Evolutionary conservation across 306 rosid species (phyloP), one percentile per base, ranked within the genome.

Genomic region (Lathyrus oleraceus): DNA sequence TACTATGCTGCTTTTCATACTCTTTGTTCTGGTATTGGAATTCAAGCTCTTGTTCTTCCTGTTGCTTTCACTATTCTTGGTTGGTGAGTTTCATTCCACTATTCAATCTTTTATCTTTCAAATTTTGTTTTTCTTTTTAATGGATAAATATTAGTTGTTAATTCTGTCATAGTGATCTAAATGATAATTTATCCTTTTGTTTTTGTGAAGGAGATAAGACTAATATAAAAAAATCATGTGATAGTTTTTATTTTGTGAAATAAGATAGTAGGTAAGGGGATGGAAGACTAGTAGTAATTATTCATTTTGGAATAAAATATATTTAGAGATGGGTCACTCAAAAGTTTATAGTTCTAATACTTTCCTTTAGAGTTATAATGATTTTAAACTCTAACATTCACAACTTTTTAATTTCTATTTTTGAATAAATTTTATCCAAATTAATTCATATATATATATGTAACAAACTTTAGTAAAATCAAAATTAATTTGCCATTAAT

Each of bases 21-120:
- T 44, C 83, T 87, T 15, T 85, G 81, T 11, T 87, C 93, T 49
- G 93, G 93, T 1, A 79, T 87, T 74, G 93, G 93, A 3, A 27
- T 80, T 72, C 93, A 87, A 58, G 85, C 93, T 47, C 90, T 87
- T 74, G 77, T 85, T 69, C 93, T 87, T 39, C 90, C 90, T 27
- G 72, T 85, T 5, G 89, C 90, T 17, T 83, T 87, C 74, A 76
- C 88, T 8, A 1, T 79, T 73, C 93, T 87, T 75, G 93, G 93
- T 36, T 87, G 93, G 92, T 87, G 79, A 70, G 80, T 21, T 63
- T 38, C 42, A 58, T 58, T 58, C 13, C 64, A 14, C 6, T 5
- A 5, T 28, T 57, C 11, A 12, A 27, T 17, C 12, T 10, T 48
- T 49, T 6, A 8, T 49, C 19, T 17, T 48, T 16, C 11, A 7